Base-by-base conservation (phyloP, 768 basidiomycete genomes). In the Tylopilus vinaceipallidus region DNA sequence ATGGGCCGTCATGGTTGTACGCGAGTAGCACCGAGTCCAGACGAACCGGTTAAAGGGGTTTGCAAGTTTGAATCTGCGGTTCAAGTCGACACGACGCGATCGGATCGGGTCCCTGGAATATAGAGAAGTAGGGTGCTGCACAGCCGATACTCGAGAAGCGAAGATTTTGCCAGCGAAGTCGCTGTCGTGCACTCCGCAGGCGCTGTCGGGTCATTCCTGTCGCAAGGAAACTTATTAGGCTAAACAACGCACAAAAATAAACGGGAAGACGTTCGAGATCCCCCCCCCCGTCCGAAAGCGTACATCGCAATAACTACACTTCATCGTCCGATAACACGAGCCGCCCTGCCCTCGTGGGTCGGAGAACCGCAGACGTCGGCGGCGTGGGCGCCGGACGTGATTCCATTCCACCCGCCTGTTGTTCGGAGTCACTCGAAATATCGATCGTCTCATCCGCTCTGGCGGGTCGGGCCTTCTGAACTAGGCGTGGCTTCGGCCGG, bases 281-380 rank as follows among this genome's bases (percentile, higher is more conserved):
- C 39, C 39, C 41, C n/a, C n/a, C n/a, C n/a, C n/a, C n/a, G n/a
- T 39, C 37, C 6, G 22, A 35, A 50, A 49, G 53, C 42, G 35
- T 43, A 45, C 48, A 26, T 50, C 45, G 4, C 38, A 17, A 50
- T 45, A 56, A 6, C 56, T 64, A 66, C 47, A 44, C 19, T 27
- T 70, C 72, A n/a, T 75, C 73, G 45, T 74, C 73, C 30, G 72
- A 74, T 26, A 74, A 46, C 27, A 75, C 63, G 12, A 71, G 34
- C 2, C 63, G 63, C 19, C 64, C 58, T 43, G 64, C 71, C 55
- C 59, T 62, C 30, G 42, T 13, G 20, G 56, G 39, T 49, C 54
- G 64, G 27, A 42, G 34, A 32, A 33, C 59, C 35, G 35, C 36
- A 42, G 50, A 26, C 22, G 47, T 55, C 36, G 47, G 27, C 30